These are phyloP conservation scores for Starmerella roubikii DNA, from an alignment of 805 yeast genomes.

Conservation along the genomic window DNA sequence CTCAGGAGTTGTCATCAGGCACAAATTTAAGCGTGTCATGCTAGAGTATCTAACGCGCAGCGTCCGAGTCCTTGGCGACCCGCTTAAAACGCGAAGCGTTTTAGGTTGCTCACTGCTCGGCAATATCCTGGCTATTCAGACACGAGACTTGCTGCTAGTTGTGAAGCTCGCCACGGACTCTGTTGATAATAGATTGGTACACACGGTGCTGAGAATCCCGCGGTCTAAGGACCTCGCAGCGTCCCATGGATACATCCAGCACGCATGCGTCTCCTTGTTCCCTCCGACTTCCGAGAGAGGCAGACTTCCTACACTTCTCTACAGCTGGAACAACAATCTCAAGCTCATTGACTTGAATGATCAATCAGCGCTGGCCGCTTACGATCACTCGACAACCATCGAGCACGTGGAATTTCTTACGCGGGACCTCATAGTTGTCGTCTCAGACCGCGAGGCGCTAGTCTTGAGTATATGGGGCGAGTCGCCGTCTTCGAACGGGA, in stretches of 20 bases:
- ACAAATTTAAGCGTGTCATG: conserved; percentile 47
- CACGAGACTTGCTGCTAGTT: conserved; percentile 3
- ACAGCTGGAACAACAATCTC: conserved; percentile 24
- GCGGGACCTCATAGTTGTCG: conserved; percentile 30
- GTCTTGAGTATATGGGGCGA: conserved; percentile 21
- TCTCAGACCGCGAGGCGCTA: conserved; percentile 35
- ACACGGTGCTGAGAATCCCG: conserved; percentile 10
- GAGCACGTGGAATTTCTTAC: conserved; percentile 42
- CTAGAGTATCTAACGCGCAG: conserved; percentile 38
- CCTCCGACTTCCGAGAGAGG: too few species aligned
- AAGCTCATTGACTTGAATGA: conserved; percentile 30
- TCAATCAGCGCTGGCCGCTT: conserved; percentile 23
- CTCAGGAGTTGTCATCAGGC: conserved; percentile 46
- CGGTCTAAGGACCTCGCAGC: conserved; percentile 2
- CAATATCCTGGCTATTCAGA: conserved; percentile 3
- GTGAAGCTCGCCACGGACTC: not conserved
- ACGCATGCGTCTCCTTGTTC: not conserved
- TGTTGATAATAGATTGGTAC: not conserved
- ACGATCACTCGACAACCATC: conserved; percentile 37
- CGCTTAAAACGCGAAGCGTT: conserved; percentile 10
- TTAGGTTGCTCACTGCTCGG: conserved; percentile 5
- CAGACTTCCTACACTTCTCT: not conserved
- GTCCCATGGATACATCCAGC: not conserved
- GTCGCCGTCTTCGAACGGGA: too few species aligned
- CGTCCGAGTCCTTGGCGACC: conserved; percentile 40